phyloP scores from a whole-genome alignment of 2,329 filamentous ascomycete genomes.

The Colletotrichum cordylinicola region DNA sequence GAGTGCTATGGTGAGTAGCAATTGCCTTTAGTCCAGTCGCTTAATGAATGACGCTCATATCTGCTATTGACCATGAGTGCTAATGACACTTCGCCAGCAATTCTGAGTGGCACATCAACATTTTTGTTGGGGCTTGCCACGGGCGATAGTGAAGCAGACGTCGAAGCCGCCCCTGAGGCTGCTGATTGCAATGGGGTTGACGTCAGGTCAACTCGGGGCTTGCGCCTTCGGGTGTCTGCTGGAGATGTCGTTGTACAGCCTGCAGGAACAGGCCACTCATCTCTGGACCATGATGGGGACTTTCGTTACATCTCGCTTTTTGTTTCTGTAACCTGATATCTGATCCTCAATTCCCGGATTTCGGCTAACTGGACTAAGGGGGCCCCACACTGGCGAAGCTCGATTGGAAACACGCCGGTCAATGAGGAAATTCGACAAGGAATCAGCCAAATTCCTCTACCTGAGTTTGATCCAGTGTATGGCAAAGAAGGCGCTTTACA shows the following conservation, averaged over 20 bases:
- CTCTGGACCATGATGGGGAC: neutral
- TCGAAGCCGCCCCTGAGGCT: neutral
- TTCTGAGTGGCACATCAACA: neutral
- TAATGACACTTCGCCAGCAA: neutral
- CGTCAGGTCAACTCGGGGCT: neutral
- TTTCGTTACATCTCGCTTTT: neutral
- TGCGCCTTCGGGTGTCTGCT: neutral
- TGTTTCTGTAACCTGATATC: neutral
- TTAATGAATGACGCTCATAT: neutral
- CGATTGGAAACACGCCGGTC: neutral
- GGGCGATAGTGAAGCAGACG: neutral
- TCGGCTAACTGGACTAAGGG: neutral
- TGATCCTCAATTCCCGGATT: neutral
- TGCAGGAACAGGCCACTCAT: neutral
- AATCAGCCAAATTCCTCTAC: neutral
- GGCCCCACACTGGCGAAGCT: neutral
- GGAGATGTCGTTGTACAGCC: neutral
- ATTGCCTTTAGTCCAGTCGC: fast-evolving
- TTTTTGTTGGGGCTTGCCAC: neutral
- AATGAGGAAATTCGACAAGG: neutral
- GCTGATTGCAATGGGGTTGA: neutral
- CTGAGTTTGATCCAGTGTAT: neutral
- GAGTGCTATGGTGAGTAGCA: neutral
- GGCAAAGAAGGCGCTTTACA: neutral
- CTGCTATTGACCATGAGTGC: fast-evolving